Conservation (phyloP, 108 stramenopile genomes). For the Nitzschia sp. region DNA sequence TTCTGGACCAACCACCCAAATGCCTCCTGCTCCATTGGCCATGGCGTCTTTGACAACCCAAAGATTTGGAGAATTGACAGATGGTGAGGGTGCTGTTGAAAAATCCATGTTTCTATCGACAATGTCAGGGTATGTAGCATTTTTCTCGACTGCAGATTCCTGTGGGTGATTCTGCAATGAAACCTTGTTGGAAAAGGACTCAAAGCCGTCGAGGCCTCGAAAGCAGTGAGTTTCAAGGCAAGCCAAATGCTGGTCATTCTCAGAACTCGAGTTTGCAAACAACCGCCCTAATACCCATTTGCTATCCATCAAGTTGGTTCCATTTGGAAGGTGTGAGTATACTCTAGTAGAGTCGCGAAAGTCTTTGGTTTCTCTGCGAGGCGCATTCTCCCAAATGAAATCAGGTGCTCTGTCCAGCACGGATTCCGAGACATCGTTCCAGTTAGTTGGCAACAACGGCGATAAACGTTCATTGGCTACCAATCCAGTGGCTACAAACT, state of each 20-base stretch:
- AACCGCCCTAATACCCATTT: slow-evolving; percentile 79
- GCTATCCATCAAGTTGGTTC: slow-evolving; percentile 63
- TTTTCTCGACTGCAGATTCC: neutral
- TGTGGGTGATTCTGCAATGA: neutral
- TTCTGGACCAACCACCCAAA: slow-evolving; percentile 68
- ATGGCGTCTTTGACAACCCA: slow-evolving; percentile 86
- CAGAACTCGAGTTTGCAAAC: slow-evolving; percentile 27
- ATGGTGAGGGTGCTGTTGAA: neutral
- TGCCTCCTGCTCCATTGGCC: slow-evolving; percentile 80
- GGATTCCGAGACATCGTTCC: slow-evolving; percentile 32
- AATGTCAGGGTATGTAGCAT: slow-evolving; percentile 38
- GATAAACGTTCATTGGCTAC: slow-evolving; percentile 48
- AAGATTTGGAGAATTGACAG: slow-evolving; percentile 40
- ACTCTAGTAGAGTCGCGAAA: slow-evolving; percentile 48
- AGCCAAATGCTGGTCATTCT: slow-evolving; percentile 36
- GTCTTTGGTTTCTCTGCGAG: slow-evolving; percentile 58
- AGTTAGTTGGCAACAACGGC: slow-evolving; percentile 47
- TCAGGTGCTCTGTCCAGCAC: slow-evolving; percentile 12
- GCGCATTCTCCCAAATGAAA: slow-evolving; percentile 85
- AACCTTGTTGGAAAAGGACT: slow-evolving; percentile 39
- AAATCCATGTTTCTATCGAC: slow-evolving; percentile 5
- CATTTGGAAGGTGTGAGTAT: slow-evolving; percentile 81
- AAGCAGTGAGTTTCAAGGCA: slow-evolving; percentile 70
- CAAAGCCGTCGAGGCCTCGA: slow-evolving; percentile 50
- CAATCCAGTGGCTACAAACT: slow-evolving; percentile 44